These are phyloP conservation scores for Auricularia auricula-judae DNA, from an alignment of 768 basidiomycete genomes.

Conservation along the genomic window DNA sequence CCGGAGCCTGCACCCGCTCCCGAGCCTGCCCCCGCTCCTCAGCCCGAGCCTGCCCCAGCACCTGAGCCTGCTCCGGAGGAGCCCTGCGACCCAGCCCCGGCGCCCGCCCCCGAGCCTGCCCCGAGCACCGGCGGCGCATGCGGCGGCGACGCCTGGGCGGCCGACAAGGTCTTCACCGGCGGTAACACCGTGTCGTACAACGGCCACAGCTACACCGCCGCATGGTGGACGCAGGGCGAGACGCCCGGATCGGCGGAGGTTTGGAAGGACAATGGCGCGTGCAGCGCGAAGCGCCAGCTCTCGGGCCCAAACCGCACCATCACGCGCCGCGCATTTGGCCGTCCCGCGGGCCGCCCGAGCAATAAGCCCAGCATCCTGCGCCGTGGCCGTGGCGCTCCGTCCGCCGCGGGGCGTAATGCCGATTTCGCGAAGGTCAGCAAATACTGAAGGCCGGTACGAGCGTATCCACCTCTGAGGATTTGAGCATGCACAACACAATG, in stretches of 20 bases:
- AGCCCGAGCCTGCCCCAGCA: slow-evolving; percentile 32
- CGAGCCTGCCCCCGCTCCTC: background rate
- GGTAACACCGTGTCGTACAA: slow-evolving; percentile 8
- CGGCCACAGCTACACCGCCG: slow-evolving; percentile 36
- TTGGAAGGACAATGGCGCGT: slow-evolving; percentile 49
- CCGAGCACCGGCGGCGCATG: background rate
- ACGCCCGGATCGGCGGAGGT: slow-evolving; percentile 33
- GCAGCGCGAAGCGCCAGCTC: slow-evolving; percentile 14
- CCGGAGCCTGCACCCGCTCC: background rate
- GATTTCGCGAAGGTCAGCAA: background rate
- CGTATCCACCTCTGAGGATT: background rate
- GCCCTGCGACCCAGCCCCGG: background rate
- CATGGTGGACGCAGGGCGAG: slow-evolving; percentile 54
- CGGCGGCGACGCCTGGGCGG: background rate
- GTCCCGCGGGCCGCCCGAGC: background rate
- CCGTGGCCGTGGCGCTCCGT: background rate
- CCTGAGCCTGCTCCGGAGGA: slow-evolving; percentile 15
- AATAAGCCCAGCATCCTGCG: background rate
- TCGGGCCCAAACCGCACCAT: background rate
- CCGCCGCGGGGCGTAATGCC: background rate
- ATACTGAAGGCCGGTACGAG: background rate
- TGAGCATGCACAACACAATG: background rate
- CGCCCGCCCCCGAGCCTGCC: background rate
- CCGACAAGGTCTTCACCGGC: background rate
- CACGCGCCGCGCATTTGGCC: background rate